Evolutionary conservation across 768 basidiomycete genomes (phyloP).

Genomic region (Kwoniella newhampshirensis): DNA sequence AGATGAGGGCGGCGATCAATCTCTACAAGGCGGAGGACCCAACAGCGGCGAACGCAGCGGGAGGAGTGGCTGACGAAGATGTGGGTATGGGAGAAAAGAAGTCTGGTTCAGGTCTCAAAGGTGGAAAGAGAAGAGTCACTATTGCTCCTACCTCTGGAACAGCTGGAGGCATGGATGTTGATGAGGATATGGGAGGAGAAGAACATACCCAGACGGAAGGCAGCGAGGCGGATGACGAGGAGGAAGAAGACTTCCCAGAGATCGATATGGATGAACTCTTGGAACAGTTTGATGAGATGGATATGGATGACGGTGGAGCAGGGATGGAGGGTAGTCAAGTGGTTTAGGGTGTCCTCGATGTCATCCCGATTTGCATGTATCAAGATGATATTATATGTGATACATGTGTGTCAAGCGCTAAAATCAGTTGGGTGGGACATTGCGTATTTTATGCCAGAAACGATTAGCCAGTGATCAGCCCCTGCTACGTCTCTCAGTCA

Average conservation of each 20-base stretch:
- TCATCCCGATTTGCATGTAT: background rate
- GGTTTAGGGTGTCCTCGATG: background rate
- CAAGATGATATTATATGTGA: background rate
- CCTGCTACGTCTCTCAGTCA: too few relatives aligned
- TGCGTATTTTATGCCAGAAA: too few relatives aligned
- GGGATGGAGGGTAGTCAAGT: constrained; percentile 11
- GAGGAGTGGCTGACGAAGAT: constrained; percentile 42
- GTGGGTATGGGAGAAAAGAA: constrained; percentile 56
- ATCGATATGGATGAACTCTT: constrained; percentile 79
- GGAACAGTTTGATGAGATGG: constrained; percentile 91
- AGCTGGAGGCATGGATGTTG: constrained; percentile 41
- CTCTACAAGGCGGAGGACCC: constrained; percentile 59
- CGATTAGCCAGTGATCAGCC: too few relatives aligned
- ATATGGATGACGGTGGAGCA: constrained; percentile 56
- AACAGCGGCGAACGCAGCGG: background rate
- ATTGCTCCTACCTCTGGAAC: constrained; percentile 10
- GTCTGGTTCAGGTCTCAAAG: constrained; percentile 40
- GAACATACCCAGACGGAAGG: constrained; percentile 44
- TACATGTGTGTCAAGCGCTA: too few relatives aligned
- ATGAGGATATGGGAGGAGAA: constrained; percentile 38
- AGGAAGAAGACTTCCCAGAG: constrained; percentile 88
- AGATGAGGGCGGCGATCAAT: constrained; percentile 81
- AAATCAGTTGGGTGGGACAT: too few relatives aligned
- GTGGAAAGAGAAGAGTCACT: constrained; percentile 39
- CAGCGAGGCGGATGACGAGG: constrained; percentile 56